These are phyloP conservation scores for Colletotrichum horii DNA, from an alignment of 2,329 filamentous ascomycete species.

Conservation along the genomic window DNA sequence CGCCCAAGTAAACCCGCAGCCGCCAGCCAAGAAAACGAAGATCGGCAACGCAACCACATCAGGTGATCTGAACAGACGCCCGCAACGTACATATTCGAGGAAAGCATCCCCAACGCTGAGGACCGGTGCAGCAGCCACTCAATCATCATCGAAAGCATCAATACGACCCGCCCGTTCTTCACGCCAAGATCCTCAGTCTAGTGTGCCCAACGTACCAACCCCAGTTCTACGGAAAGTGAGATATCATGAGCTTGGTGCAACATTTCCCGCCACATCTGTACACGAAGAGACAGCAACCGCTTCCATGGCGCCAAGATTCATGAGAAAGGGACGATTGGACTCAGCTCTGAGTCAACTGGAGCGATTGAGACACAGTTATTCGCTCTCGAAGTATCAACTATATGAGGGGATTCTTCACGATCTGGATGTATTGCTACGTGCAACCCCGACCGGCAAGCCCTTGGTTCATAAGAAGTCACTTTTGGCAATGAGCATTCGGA, in stretches of 20 bases:
- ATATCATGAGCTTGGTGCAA: not conserved
- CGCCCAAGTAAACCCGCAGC: not conserved
- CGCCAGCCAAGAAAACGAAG: not conserved
- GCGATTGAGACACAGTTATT: constrained; percentile 16
- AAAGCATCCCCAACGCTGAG: not conserved
- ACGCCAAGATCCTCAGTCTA: not conserved
- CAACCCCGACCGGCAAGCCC: constrained; percentile 21
- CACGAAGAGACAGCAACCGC: not conserved
- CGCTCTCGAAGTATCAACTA: constrained; percentile 30
- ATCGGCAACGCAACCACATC: not conserved
- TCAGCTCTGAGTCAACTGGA: not conserved
- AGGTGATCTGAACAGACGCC: constrained; percentile 23
- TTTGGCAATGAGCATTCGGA: constrained; percentile 53
- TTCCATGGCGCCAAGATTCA: not conserved
- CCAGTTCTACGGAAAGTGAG: constrained; percentile 13
- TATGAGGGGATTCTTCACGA: constrained; percentile 39
- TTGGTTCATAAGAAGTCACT: constrained; percentile 38
- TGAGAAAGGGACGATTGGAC: not conserved
- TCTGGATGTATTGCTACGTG: constrained; percentile 32
- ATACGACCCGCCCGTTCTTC: not conserved
- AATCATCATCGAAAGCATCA: not conserved
- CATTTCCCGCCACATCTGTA: not conserved
- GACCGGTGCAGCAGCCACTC: not conserved
- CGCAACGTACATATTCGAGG: constrained; percentile 19
- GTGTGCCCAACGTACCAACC: constrained; percentile 1